Percentiles rank a stretch among this genome's conserved stretches.
Evolutionary conservation across 1,284 basidiomycete genomes (phyloP).

Genomic region (Trametes versicolor): DNA sequence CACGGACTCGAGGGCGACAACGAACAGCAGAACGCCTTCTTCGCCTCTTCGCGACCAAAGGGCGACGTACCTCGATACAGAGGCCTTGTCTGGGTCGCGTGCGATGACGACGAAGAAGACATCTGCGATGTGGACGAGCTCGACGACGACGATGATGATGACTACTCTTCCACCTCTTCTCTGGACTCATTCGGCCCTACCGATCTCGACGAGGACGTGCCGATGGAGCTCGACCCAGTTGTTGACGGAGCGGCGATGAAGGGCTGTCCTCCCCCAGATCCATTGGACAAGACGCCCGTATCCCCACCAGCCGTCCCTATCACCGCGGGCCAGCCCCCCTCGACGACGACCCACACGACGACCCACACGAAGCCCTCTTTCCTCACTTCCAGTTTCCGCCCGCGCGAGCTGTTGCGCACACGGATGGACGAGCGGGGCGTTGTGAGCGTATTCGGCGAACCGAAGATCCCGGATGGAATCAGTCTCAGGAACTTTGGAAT

Average conservation of each 20-base stretch:
- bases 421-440: slow-evolving; percentile 48
- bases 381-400: slow-evolving; percentile 49
- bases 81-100: slow-evolving; percentile 80
- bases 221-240: slow-evolving; percentile 38
- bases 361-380: slow-evolving; percentile 36
- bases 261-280: slow-evolving; percentile 27
- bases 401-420: slow-evolving; percentile 49
- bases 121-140: slow-evolving; percentile 50
- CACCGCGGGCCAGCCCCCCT: slow-evolving; percentile 26
- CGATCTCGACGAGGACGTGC: slow-evolving; percentile 46
- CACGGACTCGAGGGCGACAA: slow-evolving; percentile 86
- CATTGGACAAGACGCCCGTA: slow-evolving; percentile 29
- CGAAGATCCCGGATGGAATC: slow-evolving; percentile 77
- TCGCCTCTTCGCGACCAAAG: slow-evolving; percentile 52
- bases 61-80: slow-evolving; percentile 54
- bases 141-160: slow-evolving; percentile 43
- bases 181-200: slow-evolving; percentile 45
- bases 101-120: slow-evolving; percentile 42
- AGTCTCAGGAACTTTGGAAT: slow-evolving; percentile 85
- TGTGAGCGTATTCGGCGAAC: slow-evolving; percentile 71
- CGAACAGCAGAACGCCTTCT: slow-evolving; percentile 81
- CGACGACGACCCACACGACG: slow-evolving; percentile 14
- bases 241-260: slow-evolving; percentile 39
- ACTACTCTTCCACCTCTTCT: slow-evolving; percentile 44
- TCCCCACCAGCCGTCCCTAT: slow-evolving; percentile 25